Percentiles rank a stretch among this genome's conserved stretches.
These are phyloP conservation scores for Amanita pallidorosea DNA, from an alignment of 768 basidiomycete species.

Conservation along the genomic window DNA sequence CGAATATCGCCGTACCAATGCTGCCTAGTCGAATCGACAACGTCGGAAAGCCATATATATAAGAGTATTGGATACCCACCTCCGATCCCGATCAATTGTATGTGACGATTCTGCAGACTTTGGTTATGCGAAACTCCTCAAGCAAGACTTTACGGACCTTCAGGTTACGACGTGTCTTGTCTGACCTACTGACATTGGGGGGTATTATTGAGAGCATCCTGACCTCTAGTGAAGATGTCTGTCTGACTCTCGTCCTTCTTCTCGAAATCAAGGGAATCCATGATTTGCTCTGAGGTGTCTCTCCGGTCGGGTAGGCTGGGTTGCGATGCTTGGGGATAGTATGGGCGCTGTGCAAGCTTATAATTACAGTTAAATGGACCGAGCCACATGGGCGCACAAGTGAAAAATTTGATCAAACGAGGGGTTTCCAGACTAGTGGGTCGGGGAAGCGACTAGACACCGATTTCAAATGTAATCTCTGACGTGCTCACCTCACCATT, in stretches of 20 bases:
- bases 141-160: constrained; percentile 17
- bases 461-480: background rate
- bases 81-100: constrained; percentile 42
- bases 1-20: constrained; percentile 67
- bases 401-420: background rate
- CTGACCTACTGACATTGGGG: constrained; percentile 5
- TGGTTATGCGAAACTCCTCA: background rate
- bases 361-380: too few relatives aligned
- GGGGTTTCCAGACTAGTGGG: background rate
- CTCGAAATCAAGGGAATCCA: background rate
- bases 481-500: too few relatives aligned
- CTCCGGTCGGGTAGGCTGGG: too few relatives aligned
- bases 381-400: background rate
- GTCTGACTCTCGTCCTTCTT: background rate
- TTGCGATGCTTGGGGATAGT: too few relatives aligned
- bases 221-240: background rate
- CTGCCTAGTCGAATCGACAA: constrained; percentile 29
- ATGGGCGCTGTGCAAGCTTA: too few relatives aligned
- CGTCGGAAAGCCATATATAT: background rate
- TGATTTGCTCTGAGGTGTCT: too few relatives aligned
- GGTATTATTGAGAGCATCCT: background rate
- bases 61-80: constrained; percentile 18
- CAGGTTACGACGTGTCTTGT: constrained; percentile 27
- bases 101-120: constrained; percentile 30
- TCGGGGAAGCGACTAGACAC: too few relatives aligned